Percentiles rank a stretch among this genome's conserved stretches.
phyloP scores from a whole-genome alignment of 2,329 filamentous ascomycete species.

The Zasmidium citrigriseum region DNA sequence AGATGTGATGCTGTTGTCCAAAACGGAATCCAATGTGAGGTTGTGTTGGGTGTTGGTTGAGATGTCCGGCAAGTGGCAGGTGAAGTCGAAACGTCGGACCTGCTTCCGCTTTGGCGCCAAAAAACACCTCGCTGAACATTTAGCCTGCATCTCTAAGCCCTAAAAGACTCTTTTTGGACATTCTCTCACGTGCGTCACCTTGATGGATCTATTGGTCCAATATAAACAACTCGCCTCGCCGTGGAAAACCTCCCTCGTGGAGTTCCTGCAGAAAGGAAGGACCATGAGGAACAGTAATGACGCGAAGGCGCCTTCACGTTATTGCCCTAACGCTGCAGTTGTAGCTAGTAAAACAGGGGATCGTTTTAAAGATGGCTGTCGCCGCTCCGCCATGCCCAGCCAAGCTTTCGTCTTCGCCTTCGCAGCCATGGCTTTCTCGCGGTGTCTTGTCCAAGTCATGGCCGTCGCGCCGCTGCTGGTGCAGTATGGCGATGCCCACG shows the following conservation, averaged over 20 bases:
- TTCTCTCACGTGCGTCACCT: conserved; percentile 3
- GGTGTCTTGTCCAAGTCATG: conserved; percentile 2
- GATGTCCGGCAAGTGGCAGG: no score
- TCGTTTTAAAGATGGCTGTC: conserved; percentile 10
- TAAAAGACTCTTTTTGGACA: neutral
- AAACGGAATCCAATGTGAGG: no score
- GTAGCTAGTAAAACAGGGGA: neutral
- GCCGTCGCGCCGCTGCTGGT: conserved; percentile 18
- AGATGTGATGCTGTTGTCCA: no score
- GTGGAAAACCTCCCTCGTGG: neutral
- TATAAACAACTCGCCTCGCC: neutral
- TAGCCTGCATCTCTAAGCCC: neutral
- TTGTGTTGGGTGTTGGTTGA: no score
- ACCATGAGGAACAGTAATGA: neutral
- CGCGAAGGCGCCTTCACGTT: neutral
- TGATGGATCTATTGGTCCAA: conserved; percentile 7
- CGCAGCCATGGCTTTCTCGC: conserved; percentile 9
- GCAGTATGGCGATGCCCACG: conserved; percentile 15
- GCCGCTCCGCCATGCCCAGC: neutral
- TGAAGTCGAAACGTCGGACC: no score
- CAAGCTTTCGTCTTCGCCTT: conserved; percentile 3
- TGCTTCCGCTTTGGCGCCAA: no score
- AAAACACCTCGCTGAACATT: neutral
- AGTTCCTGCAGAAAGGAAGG: neutral
- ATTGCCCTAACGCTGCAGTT: neutral